A percentile compares a stretch with the other conserved stretches of the same genome.
phyloP scores from a whole-genome alignment of 345 rosid genomes.

The Trapa incisa region DNA sequence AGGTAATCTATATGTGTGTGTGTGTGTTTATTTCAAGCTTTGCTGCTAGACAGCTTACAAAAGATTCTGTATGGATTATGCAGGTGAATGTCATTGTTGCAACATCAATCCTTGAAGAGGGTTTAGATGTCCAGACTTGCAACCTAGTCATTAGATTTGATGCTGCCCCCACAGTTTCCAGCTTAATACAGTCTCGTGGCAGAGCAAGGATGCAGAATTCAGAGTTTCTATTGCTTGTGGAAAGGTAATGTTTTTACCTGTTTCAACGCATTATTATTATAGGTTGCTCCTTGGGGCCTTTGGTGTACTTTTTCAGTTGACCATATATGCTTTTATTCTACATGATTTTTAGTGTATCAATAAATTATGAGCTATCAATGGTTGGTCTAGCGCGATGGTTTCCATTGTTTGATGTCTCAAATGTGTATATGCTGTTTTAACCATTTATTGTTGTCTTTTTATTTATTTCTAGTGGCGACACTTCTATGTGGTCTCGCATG shows the following conservation, averaged over 20 bases:
- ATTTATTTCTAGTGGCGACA: slow-evolving; percentile 38
- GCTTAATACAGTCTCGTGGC: slow-evolving; percentile 97
- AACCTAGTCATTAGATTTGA: slow-evolving; percentile 81
- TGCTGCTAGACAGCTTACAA: neutral
- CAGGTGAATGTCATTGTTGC: slow-evolving; percentile 84
- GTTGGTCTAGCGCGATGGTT: too few species aligned
- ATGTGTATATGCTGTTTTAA: neutral
- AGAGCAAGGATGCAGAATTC: slow-evolving; percentile 88
- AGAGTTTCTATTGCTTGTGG: slow-evolving; percentile 66
- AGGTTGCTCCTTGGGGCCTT: too few species aligned
- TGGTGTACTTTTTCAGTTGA: too few species aligned
- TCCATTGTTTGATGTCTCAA: neutral
- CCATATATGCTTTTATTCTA: too few species aligned
- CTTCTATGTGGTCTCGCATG: slow-evolving; percentile 30
- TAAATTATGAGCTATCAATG: too few species aligned
- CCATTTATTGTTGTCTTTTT: neutral
- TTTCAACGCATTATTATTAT: neutral
- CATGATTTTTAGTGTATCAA: too few species aligned
- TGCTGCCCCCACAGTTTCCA: slow-evolving; percentile 61
- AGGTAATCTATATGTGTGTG: slow-evolving; percentile 26
- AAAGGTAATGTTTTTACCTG: slow-evolving; percentile 25
- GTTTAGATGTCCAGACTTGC: slow-evolving; percentile 87
- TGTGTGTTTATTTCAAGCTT: neutral
- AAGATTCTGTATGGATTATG: neutral
- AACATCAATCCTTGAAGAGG: slow-evolving; percentile 92